Percentiles rank a stretch among this genome's conserved stretches.
Evolutionary conservation across 1,284 basidiomycete genomes (phyloP).

Genomic region (Sphaerobolus stellatus): DNA sequence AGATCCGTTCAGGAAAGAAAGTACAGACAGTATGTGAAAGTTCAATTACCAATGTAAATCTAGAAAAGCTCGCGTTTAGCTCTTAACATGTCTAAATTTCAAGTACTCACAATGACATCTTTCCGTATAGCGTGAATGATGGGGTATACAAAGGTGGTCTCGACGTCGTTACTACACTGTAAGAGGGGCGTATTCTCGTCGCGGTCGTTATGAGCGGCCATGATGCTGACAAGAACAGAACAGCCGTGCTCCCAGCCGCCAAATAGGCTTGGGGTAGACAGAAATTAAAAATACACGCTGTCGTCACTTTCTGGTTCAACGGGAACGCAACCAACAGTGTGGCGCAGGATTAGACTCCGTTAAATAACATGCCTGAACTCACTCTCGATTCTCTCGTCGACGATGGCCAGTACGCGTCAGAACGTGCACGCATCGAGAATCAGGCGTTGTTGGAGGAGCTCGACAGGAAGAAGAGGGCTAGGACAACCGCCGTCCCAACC

Average conservation of each 20-base stretch:
- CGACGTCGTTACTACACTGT: constrained; percentile 6
- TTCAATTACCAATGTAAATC: constrained; percentile 60
- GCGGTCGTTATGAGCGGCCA: too few relatives aligned
- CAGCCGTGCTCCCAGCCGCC: too few relatives aligned
- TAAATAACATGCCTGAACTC: constrained; percentile 59
- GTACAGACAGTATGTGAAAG: not conserved
- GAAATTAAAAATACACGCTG: too few relatives aligned
- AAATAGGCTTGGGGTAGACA: too few relatives aligned
- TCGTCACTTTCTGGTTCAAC: too few relatives aligned
- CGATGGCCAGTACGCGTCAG: constrained; percentile 73
- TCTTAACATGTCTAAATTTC: not conserved
- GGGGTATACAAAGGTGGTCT: constrained; percentile 15
- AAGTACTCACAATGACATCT: constrained; percentile 9
- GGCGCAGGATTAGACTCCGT: not conserved
- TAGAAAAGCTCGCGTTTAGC: constrained; percentile 25
- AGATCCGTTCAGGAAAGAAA: constrained; percentile 14
- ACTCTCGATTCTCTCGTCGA: constrained; percentile 72
- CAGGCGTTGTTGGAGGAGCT: constrained; percentile 85
- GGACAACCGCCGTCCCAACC: constrained; percentile 92
- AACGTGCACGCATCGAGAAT: constrained; percentile 73
- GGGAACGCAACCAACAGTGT: not conserved
- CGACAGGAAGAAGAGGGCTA: constrained; percentile 94
- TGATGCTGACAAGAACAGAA: too few relatives aligned
- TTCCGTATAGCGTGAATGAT: constrained; percentile 20
- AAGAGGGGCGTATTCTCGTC: not conserved